Base-by-base conservation (phyloP, 2,329 filamentous ascomycete genomes). In the Fusarium paranaense region DNA sequence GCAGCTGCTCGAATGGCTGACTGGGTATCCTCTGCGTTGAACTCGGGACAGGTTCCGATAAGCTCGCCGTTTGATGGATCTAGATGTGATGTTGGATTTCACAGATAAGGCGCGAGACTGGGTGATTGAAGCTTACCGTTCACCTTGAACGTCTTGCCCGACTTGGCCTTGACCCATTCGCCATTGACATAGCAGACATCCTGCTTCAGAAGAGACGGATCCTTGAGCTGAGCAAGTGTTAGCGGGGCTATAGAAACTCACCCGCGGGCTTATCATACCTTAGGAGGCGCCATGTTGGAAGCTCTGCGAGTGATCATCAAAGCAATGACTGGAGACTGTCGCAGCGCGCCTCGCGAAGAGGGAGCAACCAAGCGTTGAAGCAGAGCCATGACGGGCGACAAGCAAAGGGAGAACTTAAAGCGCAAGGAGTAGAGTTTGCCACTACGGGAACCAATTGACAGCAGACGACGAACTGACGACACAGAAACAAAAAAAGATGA, bases 101-200 rank as follows among this genome's bases (percentile, higher is more conserved):
- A 16, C 3, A 54, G 35, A 32, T 27, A 50, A 11, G 4, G 6
- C n/a, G 16, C 65, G 16, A 8, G 40, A 30, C 9, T 52, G 27
- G n/a, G 45, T 10, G 4, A 9, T 14, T 27, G 27, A 25, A 22
- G 69, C 80, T 74, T 84, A 92, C 91, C 93, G 73, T 90, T 88
- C 69, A 98, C 94, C 81, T 97, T 92, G 83, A 98, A 99, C 54
- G 95, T 98, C 89, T 97, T 92, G 80, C 95, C 94, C 1, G 95
- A 97, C 80, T 91, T 90, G 77, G 96, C 94, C 77, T 89, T 88
- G 71, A 97, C 90, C 94, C 95, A 99, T 89, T 97, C 90, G 79
- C 97, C 97, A 82, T 99, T 96, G 80, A 98, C 92, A 81, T 96
- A 98, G 79, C 91, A 90, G 69, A 90, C 89, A 81, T 95, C 90